These are phyloP conservation scores for Toxoplasma gondii DNA, from an alignment of 169 alveolate genomes.

Conservation along the genomic window DNA sequence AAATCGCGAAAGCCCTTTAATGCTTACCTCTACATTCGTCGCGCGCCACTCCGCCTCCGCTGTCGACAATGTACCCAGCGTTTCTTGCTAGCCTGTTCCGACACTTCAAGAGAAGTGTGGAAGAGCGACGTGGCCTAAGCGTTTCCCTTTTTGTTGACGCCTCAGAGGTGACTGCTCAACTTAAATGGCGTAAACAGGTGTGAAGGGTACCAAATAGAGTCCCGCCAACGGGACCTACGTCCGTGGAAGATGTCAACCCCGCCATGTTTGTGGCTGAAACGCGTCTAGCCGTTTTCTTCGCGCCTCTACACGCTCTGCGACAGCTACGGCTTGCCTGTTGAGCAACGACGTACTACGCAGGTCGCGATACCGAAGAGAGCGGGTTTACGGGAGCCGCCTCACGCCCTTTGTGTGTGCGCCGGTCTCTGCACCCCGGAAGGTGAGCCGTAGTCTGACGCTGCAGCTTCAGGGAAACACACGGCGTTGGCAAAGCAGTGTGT, in stretches of 20 bases:
- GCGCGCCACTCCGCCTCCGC: not conserved
- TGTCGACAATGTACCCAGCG: not conserved
- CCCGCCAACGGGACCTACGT: too few relatives aligned
- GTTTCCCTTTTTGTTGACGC: too few relatives aligned
- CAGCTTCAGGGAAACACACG: slow-evolving; percentile 2
- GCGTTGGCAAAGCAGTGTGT: not conserved
- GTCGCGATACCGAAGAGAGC: not conserved
- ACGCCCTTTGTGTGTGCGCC: not conserved
- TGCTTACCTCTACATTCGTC: not conserved
- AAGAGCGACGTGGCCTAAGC: too few relatives aligned
- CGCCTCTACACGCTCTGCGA: too few relatives aligned
- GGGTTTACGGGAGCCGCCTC: not conserved
- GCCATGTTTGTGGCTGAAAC: too few relatives aligned
- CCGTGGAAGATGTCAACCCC: too few relatives aligned
- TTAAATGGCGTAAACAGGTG: too few relatives aligned
- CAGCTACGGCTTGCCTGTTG: too few relatives aligned
- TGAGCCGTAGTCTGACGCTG: not conserved
- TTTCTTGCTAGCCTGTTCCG: not conserved
- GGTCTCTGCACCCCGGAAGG: not conserved
- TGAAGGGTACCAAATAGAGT: too few relatives aligned
- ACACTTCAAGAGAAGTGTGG: too few relatives aligned
- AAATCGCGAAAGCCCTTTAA: not conserved
- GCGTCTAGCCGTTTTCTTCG: too few relatives aligned
- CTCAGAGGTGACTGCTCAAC: too few relatives aligned
- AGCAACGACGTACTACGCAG: not conserved